Evolutionary conservation across 1,284 basidiomycete species (phyloP).

Genomic region (Microbotryum intermedium): DNA sequence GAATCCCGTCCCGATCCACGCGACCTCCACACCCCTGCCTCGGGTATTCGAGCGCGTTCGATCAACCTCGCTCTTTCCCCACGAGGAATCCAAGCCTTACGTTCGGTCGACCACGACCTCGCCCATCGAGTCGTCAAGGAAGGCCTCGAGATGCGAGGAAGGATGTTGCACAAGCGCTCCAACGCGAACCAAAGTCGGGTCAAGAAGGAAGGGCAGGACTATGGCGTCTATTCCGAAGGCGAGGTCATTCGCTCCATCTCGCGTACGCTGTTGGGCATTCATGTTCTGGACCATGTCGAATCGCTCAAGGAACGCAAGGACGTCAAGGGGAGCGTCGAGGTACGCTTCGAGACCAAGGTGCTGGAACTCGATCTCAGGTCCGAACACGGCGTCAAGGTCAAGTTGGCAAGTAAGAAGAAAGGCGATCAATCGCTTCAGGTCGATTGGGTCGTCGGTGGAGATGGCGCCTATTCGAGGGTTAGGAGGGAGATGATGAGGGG

Average conservation of each 20-base stretch:
- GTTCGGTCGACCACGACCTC: constrained; percentile 64
- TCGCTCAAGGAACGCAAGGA: constrained; percentile 45
- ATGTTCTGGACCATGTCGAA: constrained; percentile 39
- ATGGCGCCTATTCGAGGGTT: constrained; percentile 28
- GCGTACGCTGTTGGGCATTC: constrained; percentile 16
- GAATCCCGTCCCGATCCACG: constrained; percentile 49
- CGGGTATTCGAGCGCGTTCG: constrained; percentile 48
- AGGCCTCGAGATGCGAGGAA: constrained; percentile 85
- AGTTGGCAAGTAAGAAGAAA: constrained; percentile 12
- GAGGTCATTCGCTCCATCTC: constrained; percentile 26
- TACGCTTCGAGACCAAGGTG: constrained; percentile 22
- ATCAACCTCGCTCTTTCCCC: constrained; percentile 96
- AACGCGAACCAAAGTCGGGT: constrained; percentile 1
- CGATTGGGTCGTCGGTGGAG: constrained; percentile 66
- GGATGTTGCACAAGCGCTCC: constrained; percentile 71
- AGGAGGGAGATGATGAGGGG: constrained; percentile 27
- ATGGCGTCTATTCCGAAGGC: constrained; percentile 27
- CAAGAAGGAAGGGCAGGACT: constrained; percentile 13
- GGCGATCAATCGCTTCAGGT: constrained; percentile 47
- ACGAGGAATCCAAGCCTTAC: constrained; percentile 78
- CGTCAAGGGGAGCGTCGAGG: constrained; percentile 28
- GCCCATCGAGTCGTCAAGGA: constrained; percentile 65
- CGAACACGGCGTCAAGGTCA: constrained; percentile 8
- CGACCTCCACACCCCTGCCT: not conserved
- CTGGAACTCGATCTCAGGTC: constrained; percentile 22